Percentiles rank a stretch among this genome's conserved stretches.
These are phyloP conservation scores for Podila clonocystis DNA, from an alignment of 192 early-diverging fungal species.

Conservation along the genomic window DNA sequence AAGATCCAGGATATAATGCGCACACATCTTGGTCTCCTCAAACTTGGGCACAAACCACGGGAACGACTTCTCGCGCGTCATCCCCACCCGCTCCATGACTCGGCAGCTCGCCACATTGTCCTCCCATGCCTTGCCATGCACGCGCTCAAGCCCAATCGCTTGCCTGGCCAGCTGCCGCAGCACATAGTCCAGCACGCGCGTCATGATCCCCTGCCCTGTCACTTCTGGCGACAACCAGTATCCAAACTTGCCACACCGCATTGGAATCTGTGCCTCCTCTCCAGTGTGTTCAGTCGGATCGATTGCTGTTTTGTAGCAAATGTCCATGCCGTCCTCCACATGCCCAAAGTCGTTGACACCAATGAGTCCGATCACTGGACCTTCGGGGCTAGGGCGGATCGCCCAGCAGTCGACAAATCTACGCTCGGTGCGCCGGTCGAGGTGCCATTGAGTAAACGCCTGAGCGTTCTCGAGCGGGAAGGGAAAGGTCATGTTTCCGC, in stretches of 20 bases:
- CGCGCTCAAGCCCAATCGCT: constrained; percentile 3
- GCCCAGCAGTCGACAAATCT: constrained; percentile 13
- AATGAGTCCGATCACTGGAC: constrained; percentile 29
- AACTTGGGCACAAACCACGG: constrained; percentile 8
- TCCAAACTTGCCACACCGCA: constrained; percentile 5
- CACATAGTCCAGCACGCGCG: background rate
- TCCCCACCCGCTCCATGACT: constrained; percentile 7
- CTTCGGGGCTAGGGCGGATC: constrained; percentile 5
- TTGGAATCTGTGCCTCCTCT: background rate
- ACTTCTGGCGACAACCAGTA: constrained; percentile 18
- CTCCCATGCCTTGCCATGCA: constrained; percentile 4
- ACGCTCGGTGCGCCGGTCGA: background rate
- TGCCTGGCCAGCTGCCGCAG: background rate
- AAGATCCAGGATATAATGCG: background rate
- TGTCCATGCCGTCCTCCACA: background rate
- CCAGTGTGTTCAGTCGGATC: background rate
- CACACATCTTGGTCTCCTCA: constrained; percentile 3
- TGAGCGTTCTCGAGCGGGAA: background rate
- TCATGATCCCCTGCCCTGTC: constrained; percentile 6
- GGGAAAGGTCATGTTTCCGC: background rate
- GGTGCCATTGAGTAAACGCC: background rate
- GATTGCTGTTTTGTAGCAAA: background rate
- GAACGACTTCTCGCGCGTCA: background rate
- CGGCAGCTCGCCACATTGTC: background rate
- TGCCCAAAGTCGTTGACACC: constrained; percentile 18